phyloP scores from a whole-genome alignment of 2,329 filamentous ascomycete species.

The Sporothrix globosa region DNA sequence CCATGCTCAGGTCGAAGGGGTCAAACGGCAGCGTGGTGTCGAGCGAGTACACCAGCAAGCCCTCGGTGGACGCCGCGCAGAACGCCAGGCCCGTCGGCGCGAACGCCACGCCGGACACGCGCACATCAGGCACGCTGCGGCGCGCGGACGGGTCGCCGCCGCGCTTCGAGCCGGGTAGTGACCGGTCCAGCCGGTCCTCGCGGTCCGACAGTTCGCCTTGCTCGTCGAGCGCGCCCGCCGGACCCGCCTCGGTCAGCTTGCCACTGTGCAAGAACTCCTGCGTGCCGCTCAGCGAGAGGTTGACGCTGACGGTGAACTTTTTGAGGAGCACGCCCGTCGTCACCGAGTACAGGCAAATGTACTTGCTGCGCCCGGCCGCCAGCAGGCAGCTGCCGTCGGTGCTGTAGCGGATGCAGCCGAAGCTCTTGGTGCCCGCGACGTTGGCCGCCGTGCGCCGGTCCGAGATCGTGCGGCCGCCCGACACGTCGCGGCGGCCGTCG shows the following conservation, averaged over 20 bases:
- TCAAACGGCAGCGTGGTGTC: slow-evolving; percentile 86
- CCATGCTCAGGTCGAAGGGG: slow-evolving; percentile 92
- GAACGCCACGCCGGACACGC: slow-evolving; percentile 83
- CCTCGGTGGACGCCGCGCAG: slow-evolving; percentile 93
- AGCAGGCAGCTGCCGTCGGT: slow-evolving; percentile 89
- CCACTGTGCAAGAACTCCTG: slow-evolving; percentile 97
- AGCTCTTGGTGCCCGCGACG: slow-evolving; percentile 85
- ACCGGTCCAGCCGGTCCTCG: slow-evolving; percentile 78
- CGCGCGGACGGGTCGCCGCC: slow-evolving; percentile 80
- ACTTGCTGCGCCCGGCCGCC: slow-evolving; percentile 95
- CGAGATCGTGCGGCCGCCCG: slow-evolving; percentile 83
- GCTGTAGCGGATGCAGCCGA: slow-evolving; percentile 85
- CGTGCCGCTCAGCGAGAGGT: slow-evolving; percentile 92
- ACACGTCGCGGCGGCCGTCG: slow-evolving; percentile 89
- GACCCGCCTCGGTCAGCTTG: slow-evolving; percentile 86
- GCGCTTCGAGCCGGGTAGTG: slow-evolving; percentile 82
- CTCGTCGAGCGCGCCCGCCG: slow-evolving; percentile 80
- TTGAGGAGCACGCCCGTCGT: slow-evolving; percentile 87
- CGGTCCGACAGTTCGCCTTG: slow-evolving; percentile 86
- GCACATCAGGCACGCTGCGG: slow-evolving; percentile 76
- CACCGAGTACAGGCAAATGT: slow-evolving; percentile 96
- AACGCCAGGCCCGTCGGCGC: slow-evolving; percentile 87
- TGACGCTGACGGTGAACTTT: slow-evolving; percentile 94
- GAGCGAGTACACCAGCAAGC: slow-evolving; percentile 88
- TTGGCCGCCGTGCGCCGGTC: slow-evolving; percentile 93